These are phyloP conservation scores for Blastocystis hominis DNA, from an alignment of 352 stramenopile genomes.

Conservation along the genomic window DNA sequence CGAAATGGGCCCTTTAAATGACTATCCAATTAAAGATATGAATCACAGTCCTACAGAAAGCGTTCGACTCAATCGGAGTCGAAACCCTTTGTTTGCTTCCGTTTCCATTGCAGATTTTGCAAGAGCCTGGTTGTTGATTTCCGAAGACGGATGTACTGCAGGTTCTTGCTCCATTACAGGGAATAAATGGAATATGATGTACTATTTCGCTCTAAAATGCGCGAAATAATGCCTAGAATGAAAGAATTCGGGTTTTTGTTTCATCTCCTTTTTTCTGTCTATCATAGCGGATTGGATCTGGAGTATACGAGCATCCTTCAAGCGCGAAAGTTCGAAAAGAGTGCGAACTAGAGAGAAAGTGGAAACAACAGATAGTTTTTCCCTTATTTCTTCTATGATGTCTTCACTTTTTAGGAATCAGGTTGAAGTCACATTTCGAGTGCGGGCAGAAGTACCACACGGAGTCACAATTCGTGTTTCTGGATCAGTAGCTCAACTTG, in stretches of 20 bases:
- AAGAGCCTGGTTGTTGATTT: background rate
- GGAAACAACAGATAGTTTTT: background rate
- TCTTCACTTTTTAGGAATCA: slow-evolving; percentile 8
- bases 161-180: background rate
- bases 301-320: too few species aligned
- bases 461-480: slow-evolving; percentile 50
- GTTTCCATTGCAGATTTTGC: background rate
- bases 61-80: background rate
- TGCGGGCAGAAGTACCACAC: slow-evolving; percentile 26
- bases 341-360: background rate
- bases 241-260: background rate
- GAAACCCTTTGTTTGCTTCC: background rate
- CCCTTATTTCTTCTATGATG: background rate
- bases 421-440: background rate
- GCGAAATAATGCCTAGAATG: too few species aligned
- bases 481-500: slow-evolving; percentile 44
- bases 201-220: too few species aligned
- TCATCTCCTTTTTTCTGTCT: background rate
- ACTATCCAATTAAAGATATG: background rate
- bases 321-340: background rate
- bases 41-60: background rate
- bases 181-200: too few species aligned
- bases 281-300: background rate
- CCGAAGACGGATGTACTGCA: background rate
- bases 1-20: slow-evolving; percentile 5